Evolutionary conservation across 768 basidiomycete genomes (phyloP), one percentile per base, ranked within the genome.

Genomic region (Cystofilobasidium bisporidii): DNA sequence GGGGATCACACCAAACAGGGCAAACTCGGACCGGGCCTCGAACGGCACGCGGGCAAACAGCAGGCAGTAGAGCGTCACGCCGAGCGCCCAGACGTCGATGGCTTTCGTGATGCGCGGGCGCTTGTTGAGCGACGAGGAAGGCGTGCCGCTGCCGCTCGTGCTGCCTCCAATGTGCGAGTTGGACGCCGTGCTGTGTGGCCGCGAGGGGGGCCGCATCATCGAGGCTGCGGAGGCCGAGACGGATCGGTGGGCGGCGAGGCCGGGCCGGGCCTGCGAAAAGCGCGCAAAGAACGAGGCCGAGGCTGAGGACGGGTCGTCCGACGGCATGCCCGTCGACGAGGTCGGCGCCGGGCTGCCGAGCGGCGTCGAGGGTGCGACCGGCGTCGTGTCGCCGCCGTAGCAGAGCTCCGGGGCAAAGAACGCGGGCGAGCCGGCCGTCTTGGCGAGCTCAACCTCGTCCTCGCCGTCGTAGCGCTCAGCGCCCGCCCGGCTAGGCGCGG

Each of bases 31-130:
- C n/a, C 79, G 76, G 0, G 82, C 82, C 36, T 80, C 79, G 77
- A 92, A 98, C 1, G 94, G 94, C 1, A 87, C 84, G 65, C 79
- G 80, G 14, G 91, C 96, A 71, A 94, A 97, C 1, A 98, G 82
- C 56, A 98, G 83, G 75, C 92, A 94, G 78, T 91, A 98, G 6
- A 97, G 80, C 2, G 96, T 99, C 36, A 97, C 88, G 28, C 96
- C 96, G 2, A 99, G 82, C 0, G 96, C 94, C 96, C 96, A 99
- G 40, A 99, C 84, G 74, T 99, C 96, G 75, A 98, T 94, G 4
- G 91, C 86, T 76, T 92, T 91, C 47, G 91, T 91, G 61, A 96
- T 87, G 3, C 83, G 81, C 32, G 76, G 74, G 33, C 77, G 72
- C n/a, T 45, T 53, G 0, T 28, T 45, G 14, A 33, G 30, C 47